These are phyloP conservation scores for Luffa aegyptiaca DNA, from an alignment of 306 rosid species.

Conservation along the genomic window DNA sequence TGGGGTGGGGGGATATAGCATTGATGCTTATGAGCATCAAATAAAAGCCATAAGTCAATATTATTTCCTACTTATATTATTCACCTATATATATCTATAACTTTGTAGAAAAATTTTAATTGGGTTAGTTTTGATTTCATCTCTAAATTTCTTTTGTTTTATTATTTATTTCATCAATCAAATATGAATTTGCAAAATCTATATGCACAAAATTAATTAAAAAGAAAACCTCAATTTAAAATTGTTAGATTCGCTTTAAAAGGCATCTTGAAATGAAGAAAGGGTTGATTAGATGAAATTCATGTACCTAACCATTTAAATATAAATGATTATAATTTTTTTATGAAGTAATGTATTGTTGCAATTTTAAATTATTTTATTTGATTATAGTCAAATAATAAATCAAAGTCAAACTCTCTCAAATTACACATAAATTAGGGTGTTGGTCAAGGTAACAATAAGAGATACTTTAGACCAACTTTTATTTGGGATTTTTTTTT, in stretches of 20 bases:
- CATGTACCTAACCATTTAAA: not conserved
- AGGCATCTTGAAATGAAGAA: not conserved
- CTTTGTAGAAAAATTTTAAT: not conserved
- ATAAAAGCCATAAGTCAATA: not conserved
- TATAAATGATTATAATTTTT: not conserved
- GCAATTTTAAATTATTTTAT: not conserved
- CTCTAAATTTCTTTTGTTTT: not conserved
- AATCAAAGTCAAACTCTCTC: not conserved
- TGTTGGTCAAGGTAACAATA: not conserved
- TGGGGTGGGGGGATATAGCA: not conserved
- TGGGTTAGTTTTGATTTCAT: not conserved
- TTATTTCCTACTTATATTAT: not conserved
- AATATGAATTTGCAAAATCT: not conserved
- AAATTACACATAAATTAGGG: not conserved
- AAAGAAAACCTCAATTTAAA: not conserved
- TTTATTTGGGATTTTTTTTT: not conserved
- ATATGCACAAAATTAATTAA: not conserved
- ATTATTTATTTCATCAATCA: not conserved
- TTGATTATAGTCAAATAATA: not conserved
- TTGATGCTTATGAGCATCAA: conserved; percentile 2
- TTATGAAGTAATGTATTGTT: not conserved
- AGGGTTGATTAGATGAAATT: not conserved
- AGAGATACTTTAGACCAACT: not conserved
- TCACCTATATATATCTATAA: not conserved
- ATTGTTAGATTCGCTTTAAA: not conserved